Percentiles rank a stretch among this genome's conserved stretches.
These are phyloP conservation scores for Leccinum incarnatum DNA, from an alignment of 768 basidiomycete genomes.

Conservation along the genomic window DNA sequence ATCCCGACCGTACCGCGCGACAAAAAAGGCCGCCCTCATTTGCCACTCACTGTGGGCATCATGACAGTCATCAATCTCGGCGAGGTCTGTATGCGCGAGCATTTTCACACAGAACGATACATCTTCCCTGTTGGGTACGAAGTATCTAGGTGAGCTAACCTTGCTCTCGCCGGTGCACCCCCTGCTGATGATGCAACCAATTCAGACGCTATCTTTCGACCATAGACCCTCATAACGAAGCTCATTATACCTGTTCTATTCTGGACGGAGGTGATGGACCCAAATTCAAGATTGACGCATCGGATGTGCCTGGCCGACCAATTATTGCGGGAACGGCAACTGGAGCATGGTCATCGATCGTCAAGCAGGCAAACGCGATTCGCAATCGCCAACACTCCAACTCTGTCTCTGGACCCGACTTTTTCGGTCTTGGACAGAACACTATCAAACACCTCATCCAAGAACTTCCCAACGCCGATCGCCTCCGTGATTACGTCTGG, in stretches of 20 bases:
- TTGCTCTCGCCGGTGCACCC: not conserved
- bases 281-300: constrained; percentile 79
- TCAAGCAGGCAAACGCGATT: constrained; percentile 77
- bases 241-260: constrained; percentile 80
- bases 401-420: constrained; percentile 85
- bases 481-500: constrained; percentile 80
- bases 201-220: constrained; percentile 77
- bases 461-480: constrained; percentile 70
- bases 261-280: constrained; percentile 83
- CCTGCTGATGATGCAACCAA: constrained; percentile 1
- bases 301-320: constrained; percentile 66
- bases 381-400: constrained; percentile 82
- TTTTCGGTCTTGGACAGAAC: constrained; percentile 84
- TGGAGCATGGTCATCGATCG: constrained; percentile 82
- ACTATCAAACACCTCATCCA: constrained; percentile 91
- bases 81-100: constrained; percentile 75
- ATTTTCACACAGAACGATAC: constrained; percentile 85
- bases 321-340: constrained; percentile 86
- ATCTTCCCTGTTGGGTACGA: constrained; percentile 89
- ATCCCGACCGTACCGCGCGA: constrained; percentile 81
- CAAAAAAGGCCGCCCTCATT: constrained; percentile 62
- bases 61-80: constrained; percentile 80
- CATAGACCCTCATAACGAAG: constrained; percentile 59
- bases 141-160: constrained; percentile 59
- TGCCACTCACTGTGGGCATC: constrained; percentile 82